phyloP scores from a whole-genome alignment of 140 eudicot genomes.

The Anethum foeniculum region DNA sequence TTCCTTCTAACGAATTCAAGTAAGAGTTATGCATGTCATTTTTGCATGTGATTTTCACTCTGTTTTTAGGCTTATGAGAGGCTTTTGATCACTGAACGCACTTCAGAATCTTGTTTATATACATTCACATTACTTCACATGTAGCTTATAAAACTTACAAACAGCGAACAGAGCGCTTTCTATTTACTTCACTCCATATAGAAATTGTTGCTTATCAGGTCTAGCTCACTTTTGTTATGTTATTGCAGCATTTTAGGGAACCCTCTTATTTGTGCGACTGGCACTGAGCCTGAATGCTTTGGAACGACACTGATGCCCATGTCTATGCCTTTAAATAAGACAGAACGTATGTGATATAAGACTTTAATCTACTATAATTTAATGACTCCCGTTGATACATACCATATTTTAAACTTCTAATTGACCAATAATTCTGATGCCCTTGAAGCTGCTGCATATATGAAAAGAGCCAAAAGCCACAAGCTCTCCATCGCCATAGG shows the following conservation, averaged over 20 bases:
- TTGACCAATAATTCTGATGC: slow-evolving; percentile 6
- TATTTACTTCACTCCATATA: not conserved
- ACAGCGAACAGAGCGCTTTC: not conserved
- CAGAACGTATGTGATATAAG: slow-evolving; percentile 41
- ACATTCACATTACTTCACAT: not conserved
- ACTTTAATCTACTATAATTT: not conserved
- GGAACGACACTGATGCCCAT: slow-evolving; percentile 73
- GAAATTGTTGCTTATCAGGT: not conserved
- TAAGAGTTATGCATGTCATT: slow-evolving; percentile 24
- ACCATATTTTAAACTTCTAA: not conserved
- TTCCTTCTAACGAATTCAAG: slow-evolving; percentile 80
- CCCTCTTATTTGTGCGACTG: slow-evolving; percentile 68
- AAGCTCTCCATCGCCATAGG: slow-evolving; percentile 55
- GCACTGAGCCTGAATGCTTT: slow-evolving; percentile 51
- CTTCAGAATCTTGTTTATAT: not conserved
- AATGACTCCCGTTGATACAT: too few species aligned
- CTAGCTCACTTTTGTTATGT: not conserved
- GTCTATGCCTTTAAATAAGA: slow-evolving; percentile 67
- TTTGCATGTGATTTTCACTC: not conserved
- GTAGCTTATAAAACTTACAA: not conserved
- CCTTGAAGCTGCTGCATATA: slow-evolving; percentile 32
- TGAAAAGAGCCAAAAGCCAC: slow-evolving; percentile 37
- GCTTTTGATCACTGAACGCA: not conserved
- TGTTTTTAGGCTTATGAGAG: not conserved
- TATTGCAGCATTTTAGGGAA: slow-evolving; percentile 68